Evolutionary conservation across 2,329 filamentous ascomycete species (phyloP).

Genomic region (Cytospora leucostoma): DNA sequence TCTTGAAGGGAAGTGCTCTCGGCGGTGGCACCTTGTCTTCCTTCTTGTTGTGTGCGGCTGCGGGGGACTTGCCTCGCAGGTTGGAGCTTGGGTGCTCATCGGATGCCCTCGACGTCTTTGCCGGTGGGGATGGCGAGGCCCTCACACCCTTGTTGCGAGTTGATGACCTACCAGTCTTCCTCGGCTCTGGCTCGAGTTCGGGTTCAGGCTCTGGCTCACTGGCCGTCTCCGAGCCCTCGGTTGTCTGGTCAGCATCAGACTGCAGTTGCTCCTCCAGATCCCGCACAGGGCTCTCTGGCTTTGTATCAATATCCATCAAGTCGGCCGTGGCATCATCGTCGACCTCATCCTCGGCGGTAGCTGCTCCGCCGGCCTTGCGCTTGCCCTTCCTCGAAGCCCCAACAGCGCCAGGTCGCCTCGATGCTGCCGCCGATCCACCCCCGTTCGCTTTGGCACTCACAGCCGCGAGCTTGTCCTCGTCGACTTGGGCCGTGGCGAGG

Average conservation of each 20-base stretch:
- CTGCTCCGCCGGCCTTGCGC: slow-evolving; percentile 19
- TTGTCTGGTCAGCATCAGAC: slow-evolving; percentile 17
- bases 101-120: slow-evolving; percentile 4
- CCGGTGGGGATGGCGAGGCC: slow-evolving; percentile 9
- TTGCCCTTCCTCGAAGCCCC: slow-evolving; percentile 23
- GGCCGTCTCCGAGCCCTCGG: slow-evolving; percentile 21
- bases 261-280: slow-evolving; percentile 6
- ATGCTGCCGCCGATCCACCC: background rate
- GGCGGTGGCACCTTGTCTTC: slow-evolving; percentile 11
- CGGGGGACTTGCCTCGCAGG: slow-evolving; percentile 10
- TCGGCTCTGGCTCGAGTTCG: background rate
- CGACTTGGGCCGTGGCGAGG: slow-evolving; percentile 47
- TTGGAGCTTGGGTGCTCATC: slow-evolving; percentile 13
- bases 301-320: slow-evolving; percentile 22
- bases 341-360: slow-evolving; percentile 1
- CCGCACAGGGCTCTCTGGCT: background rate
- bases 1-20: slow-evolving; percentile 2
- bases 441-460: background rate
- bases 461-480: slow-evolving; percentile 16
- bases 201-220: slow-evolving; percentile 11
- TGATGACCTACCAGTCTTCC: background rate
- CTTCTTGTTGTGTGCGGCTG: slow-evolving; percentile 4
- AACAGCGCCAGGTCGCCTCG: background rate
- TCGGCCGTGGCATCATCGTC: slow-evolving; percentile 4
- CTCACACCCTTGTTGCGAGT: slow-evolving; percentile 13